phyloP scores from a whole-genome alignment of 495 filamentous ascomycete species.

The Podospora anserina region DNA sequence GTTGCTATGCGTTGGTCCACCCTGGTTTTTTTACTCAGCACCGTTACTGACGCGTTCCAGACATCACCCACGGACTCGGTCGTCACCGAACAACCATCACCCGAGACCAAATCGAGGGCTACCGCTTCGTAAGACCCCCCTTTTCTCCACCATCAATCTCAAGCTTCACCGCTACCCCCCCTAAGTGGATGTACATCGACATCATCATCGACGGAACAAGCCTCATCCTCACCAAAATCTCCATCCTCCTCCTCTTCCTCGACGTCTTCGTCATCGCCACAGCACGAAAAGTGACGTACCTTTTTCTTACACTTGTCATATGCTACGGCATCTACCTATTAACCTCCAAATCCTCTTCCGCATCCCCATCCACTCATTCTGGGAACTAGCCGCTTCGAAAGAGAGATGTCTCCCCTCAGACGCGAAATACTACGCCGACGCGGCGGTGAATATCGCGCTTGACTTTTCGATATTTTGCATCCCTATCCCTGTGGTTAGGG shows the following conservation, averaged over 20 bases:
- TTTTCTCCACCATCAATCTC: not conserved
- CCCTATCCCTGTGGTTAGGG: slow-evolving; percentile 29
- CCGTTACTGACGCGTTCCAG: not conserved
- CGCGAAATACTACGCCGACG: slow-evolving; percentile 10
- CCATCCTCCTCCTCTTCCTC: slow-evolving; percentile 27
- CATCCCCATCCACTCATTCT: slow-evolving; percentile 16
- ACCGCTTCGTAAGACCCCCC: no score
- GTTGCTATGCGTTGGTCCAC: slow-evolving; percentile 7
- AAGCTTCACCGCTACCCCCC: not conserved
- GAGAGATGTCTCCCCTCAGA: not conserved
- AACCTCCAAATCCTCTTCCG: slow-evolving; percentile 17
- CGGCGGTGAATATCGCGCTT: slow-evolving; percentile 23
- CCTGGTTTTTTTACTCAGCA: no score
- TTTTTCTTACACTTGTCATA: slow-evolving; percentile 18
- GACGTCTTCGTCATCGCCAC: slow-evolving; percentile 24
- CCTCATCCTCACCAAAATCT: slow-evolving; percentile 31
- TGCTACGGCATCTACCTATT: slow-evolving; percentile 17
- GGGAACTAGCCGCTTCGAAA: slow-evolving; percentile 17
- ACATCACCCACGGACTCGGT: not conserved
- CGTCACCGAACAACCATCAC: no score
- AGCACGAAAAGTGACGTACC: slow-evolving; percentile 13
- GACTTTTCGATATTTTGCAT: slow-evolving; percentile 34
- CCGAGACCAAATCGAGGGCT: no score
- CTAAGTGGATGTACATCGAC: slow-evolving; percentile 3
- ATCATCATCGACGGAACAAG: slow-evolving; percentile 16